A percentile compares a stretch with the other conserved stretches of the same genome.
phyloP scores from a whole-genome alignment of 495 filamentous ascomycete genomes.

The Diplogelasinospora grovesii region DNA sequence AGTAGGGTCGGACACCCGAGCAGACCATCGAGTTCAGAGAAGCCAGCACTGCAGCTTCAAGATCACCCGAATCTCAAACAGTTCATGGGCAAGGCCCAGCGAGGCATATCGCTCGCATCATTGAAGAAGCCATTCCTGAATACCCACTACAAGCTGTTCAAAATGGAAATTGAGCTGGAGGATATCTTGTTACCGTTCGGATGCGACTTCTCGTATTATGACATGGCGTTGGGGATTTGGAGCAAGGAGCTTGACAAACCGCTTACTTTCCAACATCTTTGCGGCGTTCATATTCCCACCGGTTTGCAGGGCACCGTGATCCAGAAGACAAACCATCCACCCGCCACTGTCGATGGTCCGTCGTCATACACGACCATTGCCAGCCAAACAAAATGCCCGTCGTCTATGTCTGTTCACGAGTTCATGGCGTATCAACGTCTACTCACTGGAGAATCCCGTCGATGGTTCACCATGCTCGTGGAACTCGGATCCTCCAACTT shows the following conservation, averaged over 20 bases:
- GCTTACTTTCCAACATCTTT: neutral
- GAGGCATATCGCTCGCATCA: constrained; percentile 29
- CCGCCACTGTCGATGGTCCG: constrained; percentile 39
- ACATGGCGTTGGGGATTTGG: neutral
- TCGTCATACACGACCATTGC: constrained; percentile 52
- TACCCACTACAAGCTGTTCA: too few relatives aligned
- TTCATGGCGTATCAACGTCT: constrained; percentile 46
- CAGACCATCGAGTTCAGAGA: too few relatives aligned
- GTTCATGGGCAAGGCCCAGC: too few relatives aligned
- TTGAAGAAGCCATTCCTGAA: constrained; percentile 25
- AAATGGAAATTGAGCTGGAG: too few relatives aligned
- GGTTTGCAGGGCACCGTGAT: neutral
- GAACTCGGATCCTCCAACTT: constrained; percentile 49
- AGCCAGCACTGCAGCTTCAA: too few relatives aligned
- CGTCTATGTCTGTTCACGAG: constrained; percentile 39
- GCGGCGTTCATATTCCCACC: neutral
- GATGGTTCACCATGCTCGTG: constrained; percentile 43
- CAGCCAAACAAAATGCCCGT: constrained; percentile 43
- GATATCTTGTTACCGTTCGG: too few relatives aligned
- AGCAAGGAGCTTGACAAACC: neutral
- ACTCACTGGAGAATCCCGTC: constrained; percentile 33
- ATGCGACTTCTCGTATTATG: too few relatives aligned
- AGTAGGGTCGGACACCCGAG: too few relatives aligned
- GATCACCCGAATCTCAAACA: too few relatives aligned
- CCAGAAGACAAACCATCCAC: too few relatives aligned